Evolutionary conservation across 164 flowering plant species (phyloP).

Genomic region (Liriodendron chinense): DNA sequence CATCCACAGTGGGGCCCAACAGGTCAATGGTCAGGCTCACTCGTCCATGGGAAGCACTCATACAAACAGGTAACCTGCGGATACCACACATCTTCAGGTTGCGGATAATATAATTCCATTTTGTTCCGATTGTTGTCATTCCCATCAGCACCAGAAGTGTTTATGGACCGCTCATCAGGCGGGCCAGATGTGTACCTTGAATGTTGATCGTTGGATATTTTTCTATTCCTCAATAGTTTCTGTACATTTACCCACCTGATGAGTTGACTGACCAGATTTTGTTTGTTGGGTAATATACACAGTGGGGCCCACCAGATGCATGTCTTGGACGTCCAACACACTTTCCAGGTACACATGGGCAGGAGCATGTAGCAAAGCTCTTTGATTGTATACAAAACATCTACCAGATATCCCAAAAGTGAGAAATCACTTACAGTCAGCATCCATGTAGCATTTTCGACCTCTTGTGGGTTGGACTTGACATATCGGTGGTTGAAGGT

Average conservation of each 20-base stretch:
- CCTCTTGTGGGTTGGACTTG: conserved; percentile 53
- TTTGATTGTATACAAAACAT: not conserved
- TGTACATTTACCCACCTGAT: not conserved
- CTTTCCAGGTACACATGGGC: not conserved
- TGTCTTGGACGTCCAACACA: not conserved
- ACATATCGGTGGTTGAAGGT: conserved; percentile 62
- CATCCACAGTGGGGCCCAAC: too few species aligned
- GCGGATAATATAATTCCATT: too few species aligned
- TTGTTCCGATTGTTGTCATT: too few species aligned
- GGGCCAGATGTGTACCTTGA: too few species aligned
- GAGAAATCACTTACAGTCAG: conserved; percentile 43
- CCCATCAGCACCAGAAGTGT: too few species aligned
- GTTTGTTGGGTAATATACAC: not conserved
- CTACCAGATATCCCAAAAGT: not conserved
- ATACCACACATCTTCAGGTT: too few species aligned
- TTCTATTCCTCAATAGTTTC: too few species aligned
- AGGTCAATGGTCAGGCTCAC: too few species aligned
- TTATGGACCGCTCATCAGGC: too few species aligned
- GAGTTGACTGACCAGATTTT: not conserved
- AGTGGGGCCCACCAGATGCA: not conserved
- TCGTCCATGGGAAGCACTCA: too few species aligned
- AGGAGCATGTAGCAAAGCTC: not conserved
- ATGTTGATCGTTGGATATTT: too few species aligned
- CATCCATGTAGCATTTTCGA: conserved; percentile 66
- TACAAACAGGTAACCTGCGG: too few species aligned